Percentiles rank a stretch among this genome's conserved stretches.
Conservation (phyloP, 2,329 filamentous ascomycete genomes). For the Xylariales sp. region DNA sequence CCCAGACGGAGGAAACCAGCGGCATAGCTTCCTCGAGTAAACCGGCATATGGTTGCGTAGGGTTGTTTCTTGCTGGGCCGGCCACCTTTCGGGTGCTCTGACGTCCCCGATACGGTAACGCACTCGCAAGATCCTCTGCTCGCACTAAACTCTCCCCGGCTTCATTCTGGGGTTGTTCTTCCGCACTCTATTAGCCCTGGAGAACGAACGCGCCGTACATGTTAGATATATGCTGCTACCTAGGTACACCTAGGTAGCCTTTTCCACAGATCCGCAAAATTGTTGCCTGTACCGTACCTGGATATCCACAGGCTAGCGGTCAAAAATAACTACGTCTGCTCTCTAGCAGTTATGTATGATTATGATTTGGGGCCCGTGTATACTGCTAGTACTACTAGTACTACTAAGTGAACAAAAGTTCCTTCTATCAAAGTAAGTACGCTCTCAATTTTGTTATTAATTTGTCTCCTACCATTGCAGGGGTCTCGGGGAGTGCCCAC, state of each 20-base stretch:
- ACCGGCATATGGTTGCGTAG: not conserved
- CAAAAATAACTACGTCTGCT: too few relatives aligned
- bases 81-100: not conserved
- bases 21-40: not conserved
- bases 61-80: not conserved
- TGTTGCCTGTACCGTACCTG: too few relatives aligned
- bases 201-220: not conserved
- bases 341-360: too few relatives aligned
- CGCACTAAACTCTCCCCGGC: not conserved
- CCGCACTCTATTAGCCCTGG: not conserved
- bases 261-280: too few relatives aligned
- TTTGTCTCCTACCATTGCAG: constrained; percentile 7
- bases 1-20: not conserved
- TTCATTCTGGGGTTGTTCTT: not conserved
- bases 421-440: too few relatives aligned
- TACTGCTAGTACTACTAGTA: too few relatives aligned
- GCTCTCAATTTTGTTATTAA: not conserved
- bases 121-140: too few relatives aligned
- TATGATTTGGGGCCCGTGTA: too few relatives aligned
- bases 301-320: too few relatives aligned
- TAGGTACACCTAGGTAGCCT: too few relatives aligned
- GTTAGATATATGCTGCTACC: not conserved
- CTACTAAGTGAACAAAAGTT: too few relatives aligned
- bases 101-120: not conserved
- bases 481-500: not conserved